These are phyloP conservation scores for Tolypocladium tundrense DNA, from an alignment of 2,329 filamentous ascomycete species.

Conservation along the genomic window DNA sequence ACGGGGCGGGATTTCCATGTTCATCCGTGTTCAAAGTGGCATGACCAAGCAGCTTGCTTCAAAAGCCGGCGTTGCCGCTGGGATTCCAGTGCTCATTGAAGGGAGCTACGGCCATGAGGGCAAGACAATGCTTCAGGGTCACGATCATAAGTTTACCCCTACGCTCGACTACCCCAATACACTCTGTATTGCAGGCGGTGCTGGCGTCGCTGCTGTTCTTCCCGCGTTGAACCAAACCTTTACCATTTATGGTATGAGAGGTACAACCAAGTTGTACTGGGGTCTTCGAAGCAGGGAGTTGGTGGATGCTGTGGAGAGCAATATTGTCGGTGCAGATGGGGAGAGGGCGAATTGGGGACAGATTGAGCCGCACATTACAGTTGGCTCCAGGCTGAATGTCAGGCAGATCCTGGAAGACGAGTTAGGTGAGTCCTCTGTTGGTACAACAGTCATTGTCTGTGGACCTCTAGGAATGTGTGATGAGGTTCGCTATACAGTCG, in stretches of 20 bases:
- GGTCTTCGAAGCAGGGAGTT: conserved; percentile 13
- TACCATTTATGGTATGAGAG: conserved; percentile 8
- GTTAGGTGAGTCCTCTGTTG: conserved; percentile 7
- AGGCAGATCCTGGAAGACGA: conserved; percentile 14
- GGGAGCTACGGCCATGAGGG: conserved; percentile 16
- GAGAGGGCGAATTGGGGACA: conserved; percentile 12
- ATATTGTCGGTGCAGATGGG: conserved; percentile 8
- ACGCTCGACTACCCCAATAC: conserved; percentile 1
- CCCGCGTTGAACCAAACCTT: not conserved
- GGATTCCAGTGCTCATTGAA: conserved; percentile 18
- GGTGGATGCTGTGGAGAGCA: conserved; percentile 14
- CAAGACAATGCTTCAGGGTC: conserved; percentile 8
- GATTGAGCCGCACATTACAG: conserved; percentile 16
- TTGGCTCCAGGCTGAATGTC: conserved; percentile 17
- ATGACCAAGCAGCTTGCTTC: conserved; percentile 11
- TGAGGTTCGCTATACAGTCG: conserved; percentile 15
- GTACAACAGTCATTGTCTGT: conserved; percentile 18
- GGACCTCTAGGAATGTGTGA: conserved; percentile 19
- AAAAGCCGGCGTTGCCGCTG: conserved; percentile 5
- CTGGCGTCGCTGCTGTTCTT: not conserved
- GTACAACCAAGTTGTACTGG: conserved; percentile 19
- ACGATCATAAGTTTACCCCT: conserved; percentile 8
- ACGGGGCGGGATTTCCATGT: conserved; percentile 16
- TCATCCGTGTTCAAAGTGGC: conserved; percentile 13
- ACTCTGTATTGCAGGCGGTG: not conserved